Base-by-base conservation (phyloP, 1,284 basidiomycete species). In the Cutaneotrichosporon dermatis region DNA sequence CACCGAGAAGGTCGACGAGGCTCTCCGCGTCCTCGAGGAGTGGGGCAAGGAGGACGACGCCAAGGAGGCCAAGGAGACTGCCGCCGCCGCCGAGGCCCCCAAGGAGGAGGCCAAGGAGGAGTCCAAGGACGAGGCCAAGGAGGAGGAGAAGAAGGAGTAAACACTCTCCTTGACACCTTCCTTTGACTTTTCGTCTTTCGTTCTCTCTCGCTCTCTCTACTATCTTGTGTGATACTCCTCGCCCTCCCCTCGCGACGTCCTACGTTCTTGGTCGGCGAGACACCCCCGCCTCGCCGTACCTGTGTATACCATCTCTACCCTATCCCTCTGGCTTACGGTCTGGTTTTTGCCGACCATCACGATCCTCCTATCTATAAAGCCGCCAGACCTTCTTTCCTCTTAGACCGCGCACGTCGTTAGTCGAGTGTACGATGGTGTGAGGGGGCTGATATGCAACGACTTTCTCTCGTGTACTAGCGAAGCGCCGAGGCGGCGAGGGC, bases 1-100 rank as follows among this genome's bases (percentile, higher is more conserved):
- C 82, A 84, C 84, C 72, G 80, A 82, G 78, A 97, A 97, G 84
- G 88, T 96, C 68, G 85, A 85, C 68, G 93, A 96, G 82, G 93
- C 93, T 60, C 73, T 76, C 64, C 70, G 76, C 57, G 78, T 79
- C 49, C 70, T 79, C 58, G 75, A 73, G 59, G 76, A 79, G 62
- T 79, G 78, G 78, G 71, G 73, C 64, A 73, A 75, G 65, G 63
- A 59, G 41, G 63, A 58, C 51, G 58, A 56, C 34, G 25, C 25
- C 25, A 56, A 54, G 51, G 51, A 51, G 11, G 55, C 46, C 36
- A 55, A 57, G 51, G 62, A 59, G 34, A 57, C 66, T 16, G 62
- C 62, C 13, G 66, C 68, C 44, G 68, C 62, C 52, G 51, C 59
- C 34, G 62, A 66, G 59, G 61, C 60, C 10, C 48, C 40, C 51